Conservation (phyloP, 2,329 filamentous ascomycete species). For the Fusarium tricinctum region DNA sequence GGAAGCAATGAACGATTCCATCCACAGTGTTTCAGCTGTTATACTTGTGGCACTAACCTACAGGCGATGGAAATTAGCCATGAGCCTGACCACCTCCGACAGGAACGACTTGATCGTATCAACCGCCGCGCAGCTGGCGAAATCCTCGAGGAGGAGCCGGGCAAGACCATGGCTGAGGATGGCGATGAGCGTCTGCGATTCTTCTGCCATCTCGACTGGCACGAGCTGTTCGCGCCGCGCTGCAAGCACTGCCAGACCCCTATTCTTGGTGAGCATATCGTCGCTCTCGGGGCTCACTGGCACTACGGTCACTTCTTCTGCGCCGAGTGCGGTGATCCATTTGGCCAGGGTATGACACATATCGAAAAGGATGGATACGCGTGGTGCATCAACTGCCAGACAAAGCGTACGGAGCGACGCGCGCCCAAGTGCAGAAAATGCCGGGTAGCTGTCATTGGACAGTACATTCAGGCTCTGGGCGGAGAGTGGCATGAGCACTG, state of each 20-base stretch:
- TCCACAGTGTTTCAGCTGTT: slow-evolving; percentile 92
- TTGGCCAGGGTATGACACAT: slow-evolving; percentile 77
- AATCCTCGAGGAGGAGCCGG: slow-evolving; percentile 72
- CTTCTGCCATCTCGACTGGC: slow-evolving; percentile 99
- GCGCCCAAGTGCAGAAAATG: slow-evolving; percentile 91
- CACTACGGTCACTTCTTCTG: slow-evolving; percentile 99
- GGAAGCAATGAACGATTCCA: slow-evolving; percentile 85
- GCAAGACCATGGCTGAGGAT: slow-evolving; percentile 76
- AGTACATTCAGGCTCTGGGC: slow-evolving; percentile 90
- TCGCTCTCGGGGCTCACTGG: slow-evolving; percentile 95
- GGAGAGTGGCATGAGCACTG: slow-evolving; percentile 95
- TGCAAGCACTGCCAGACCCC: slow-evolving; percentile 98
- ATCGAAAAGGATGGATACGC: slow-evolving; percentile 98
- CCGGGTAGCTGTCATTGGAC: slow-evolving; percentile 85
- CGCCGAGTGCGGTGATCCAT: slow-evolving; percentile 97
- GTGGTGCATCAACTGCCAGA: slow-evolving; percentile 95
- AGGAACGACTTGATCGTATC: slow-evolving; percentile 81
- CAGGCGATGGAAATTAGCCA: slow-evolving; percentile 97
- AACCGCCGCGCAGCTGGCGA: slow-evolving; percentile 70
- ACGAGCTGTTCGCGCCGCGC: slow-evolving; percentile 90
- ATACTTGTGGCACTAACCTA: slow-evolving; percentile 86
- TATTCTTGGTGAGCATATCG: slow-evolving; percentile 93
- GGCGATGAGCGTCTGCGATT: slow-evolving; percentile 83
- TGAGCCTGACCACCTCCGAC: slow-evolving; percentile 81
- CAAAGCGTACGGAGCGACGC: slow-evolving; percentile 88